Percentiles rank a stretch among this genome's conserved stretches.
phyloP scores from a whole-genome alignment of 768 basidiomycete genomes.

The Lentinula detonsa region DNA sequence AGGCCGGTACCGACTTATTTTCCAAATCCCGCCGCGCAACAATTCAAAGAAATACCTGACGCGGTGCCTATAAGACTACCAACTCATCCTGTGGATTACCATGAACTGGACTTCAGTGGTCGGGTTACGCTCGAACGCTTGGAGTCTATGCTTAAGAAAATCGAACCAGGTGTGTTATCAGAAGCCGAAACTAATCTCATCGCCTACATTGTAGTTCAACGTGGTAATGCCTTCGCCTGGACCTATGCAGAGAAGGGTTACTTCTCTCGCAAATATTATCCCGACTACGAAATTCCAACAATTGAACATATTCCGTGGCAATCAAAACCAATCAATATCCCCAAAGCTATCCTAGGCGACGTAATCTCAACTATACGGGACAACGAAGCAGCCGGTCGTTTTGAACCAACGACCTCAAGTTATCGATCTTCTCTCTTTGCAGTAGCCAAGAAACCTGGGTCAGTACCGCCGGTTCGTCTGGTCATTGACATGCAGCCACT shows the following conservation, averaged over 20 bases:
- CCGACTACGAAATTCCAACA: background rate
- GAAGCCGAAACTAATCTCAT: background rate
- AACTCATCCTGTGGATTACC: background rate
- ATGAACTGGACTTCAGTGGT: background rate
- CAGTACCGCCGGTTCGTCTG: background rate
- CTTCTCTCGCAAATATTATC: background rate
- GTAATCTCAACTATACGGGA: background rate
- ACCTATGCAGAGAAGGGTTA: background rate
- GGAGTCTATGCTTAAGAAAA: background rate
- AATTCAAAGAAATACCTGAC: background rate
- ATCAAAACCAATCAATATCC: background rate
- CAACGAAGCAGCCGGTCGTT: background rate
- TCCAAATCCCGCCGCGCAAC: background rate
- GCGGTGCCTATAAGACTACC: background rate
- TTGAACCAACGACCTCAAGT: background rate
- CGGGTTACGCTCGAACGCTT: background rate
- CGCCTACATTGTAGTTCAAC: background rate
- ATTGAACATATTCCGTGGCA: background rate
- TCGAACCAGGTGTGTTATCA: background rate
- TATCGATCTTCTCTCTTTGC: conserved; percentile 1
- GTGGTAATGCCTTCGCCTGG: background rate
- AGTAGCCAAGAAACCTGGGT: background rate
- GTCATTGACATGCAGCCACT: background rate
- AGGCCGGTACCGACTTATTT: background rate
- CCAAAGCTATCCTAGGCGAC: background rate